Base-by-base conservation (phyloP, 768 basidiomycete species). In the Rhizopogon vulgaris region DNA sequence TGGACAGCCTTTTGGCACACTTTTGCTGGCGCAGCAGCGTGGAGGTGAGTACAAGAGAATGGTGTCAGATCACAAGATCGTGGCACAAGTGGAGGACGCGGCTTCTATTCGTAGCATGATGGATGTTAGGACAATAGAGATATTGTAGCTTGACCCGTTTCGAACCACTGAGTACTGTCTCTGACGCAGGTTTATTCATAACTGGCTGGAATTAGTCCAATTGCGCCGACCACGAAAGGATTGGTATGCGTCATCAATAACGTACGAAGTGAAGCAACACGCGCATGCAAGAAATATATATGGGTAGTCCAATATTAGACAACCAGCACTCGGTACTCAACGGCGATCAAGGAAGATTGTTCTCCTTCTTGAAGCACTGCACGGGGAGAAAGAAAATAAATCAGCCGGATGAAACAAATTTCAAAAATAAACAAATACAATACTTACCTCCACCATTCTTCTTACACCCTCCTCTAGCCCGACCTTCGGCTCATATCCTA, bases 401-500 rank as follows among this genome's bases (percentile, higher is more conserved):
- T 40, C 17, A 36, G 18, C 18, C 34, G 11, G 34, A 18, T 32
- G 5, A 18, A 18, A 22, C 3, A 22, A 22, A 22, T 22, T 22
- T 22, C 22, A 3, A 4, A 1, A 32, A 27, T 24, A 17, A 4
- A 6, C 17, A 38, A 11, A 3, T n/a, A 3, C 22, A 1, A 34
- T 18, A 70, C 85, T 52, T 58, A 88, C 89, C 67, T 86, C 84
- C 3, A 92, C 79, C 68, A 84, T 88, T 56, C 75, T 76, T 70
- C 80, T 78, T 46, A 96, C 77, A 25, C 94, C 96, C 56, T 98
- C 94, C 59, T 91, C 84, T 11, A 98, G 59, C 2, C 93, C 87
- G 6, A 95, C 83, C 52, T 90, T 71, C 0, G 96, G 96, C 66
- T 94, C 92, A 69, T 99, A 99, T 1, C 93, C 94, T 38, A 99